A percentile compares a stretch with the other conserved stretches of the same genome.
These are phyloP conservation scores for Hortaea sp. DNA, from an alignment of 2,329 filamentous ascomycete genomes.

Conservation along the genomic window DNA sequence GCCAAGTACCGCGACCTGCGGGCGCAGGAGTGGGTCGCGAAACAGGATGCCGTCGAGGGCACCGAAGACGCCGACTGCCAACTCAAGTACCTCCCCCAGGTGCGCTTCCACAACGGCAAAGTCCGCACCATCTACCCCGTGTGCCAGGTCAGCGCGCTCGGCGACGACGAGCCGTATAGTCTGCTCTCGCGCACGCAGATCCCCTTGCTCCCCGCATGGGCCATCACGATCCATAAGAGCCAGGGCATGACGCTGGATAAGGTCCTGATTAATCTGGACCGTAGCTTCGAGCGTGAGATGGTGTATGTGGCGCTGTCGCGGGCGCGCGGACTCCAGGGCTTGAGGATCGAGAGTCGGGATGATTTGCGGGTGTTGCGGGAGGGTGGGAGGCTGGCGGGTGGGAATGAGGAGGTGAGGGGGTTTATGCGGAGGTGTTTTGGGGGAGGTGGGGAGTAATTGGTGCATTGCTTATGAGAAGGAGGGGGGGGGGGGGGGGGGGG, in stretches of 20 bases:
- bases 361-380: too few relatives aligned
- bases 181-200: conserved; percentile 49
- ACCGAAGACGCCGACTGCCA: not conserved
- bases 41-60: not conserved
- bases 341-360: conserved; percentile 26
- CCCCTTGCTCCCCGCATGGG: conserved; percentile 50
- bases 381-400: too few relatives aligned
- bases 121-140: conserved; percentile 35
- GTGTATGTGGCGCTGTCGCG: conserved; percentile 54
- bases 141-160: conserved; percentile 39
- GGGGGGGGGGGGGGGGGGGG: too few relatives aligned
- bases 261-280: conserved; percentile 43
- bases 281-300: conserved; percentile 48
- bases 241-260: conserved; percentile 53
- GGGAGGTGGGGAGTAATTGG: too few relatives aligned
- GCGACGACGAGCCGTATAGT: conserved; percentile 36
- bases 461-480: too few relatives aligned
- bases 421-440: too few relatives aligned
- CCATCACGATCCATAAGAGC: conserved; percentile 52
- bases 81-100: conserved; percentile 25
- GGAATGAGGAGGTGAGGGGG: too few relatives aligned
- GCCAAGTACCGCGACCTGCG: not conserved
- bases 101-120: conserved; percentile 44
- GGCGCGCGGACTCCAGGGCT: conserved; percentile 39
- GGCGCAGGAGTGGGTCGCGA: not conserved